Percentiles rank a stretch among this genome's conserved stretches.
These are phyloP conservation scores for Candida neerlandica DNA, from an alignment of 1,139 yeast genomes.

Conservation along the genomic window DNA sequence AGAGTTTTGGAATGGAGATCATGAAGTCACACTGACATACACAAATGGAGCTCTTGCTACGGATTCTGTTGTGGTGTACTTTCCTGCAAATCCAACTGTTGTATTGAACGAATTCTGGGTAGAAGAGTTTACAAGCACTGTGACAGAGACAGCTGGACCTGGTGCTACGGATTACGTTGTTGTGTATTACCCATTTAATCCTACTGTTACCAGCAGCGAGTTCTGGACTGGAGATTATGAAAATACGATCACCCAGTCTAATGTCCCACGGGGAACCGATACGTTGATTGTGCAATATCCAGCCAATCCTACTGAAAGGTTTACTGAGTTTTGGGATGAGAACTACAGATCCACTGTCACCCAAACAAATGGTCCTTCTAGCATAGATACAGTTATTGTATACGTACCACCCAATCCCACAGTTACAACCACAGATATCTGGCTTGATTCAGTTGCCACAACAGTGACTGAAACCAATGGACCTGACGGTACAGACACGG, in stretches of 20 bases:
- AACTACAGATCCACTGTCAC: slow-evolving; percentile 12
- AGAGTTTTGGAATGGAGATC: slow-evolving; percentile 5
- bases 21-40: slow-evolving; percentile 10
- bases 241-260: slow-evolving; percentile 10
- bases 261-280: slow-evolving; percentile 18
- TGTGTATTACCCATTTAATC: slow-evolving; percentile 14
- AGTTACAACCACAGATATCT: slow-evolving; percentile 16
- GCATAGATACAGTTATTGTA: slow-evolving; percentile 18
- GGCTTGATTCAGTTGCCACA: slow-evolving; percentile 7
- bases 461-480: slow-evolving; percentile 14
- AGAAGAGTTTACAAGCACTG: slow-evolving; percentile 6
- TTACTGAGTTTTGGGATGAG: slow-evolving; percentile 16
- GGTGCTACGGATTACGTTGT: slow-evolving; percentile 20
- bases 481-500: slow-evolving; percentile 19
- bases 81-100: slow-evolving; percentile 17
- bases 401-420: slow-evolving; percentile 16
- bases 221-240: background rate
- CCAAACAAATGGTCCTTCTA: slow-evolving; percentile 10
- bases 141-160: slow-evolving; percentile 13
- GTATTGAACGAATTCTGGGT: slow-evolving; percentile 12
- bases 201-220: slow-evolving; percentile 9
- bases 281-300: too few relatives aligned
- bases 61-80: slow-evolving; percentile 22
- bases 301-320: too few relatives aligned
- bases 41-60: slow-evolving; percentile 16